These are phyloP conservation scores for Ascochyta clinopodiicola DNA, from an alignment of 2,329 filamentous ascomycete genomes.

Conservation along the genomic window DNA sequence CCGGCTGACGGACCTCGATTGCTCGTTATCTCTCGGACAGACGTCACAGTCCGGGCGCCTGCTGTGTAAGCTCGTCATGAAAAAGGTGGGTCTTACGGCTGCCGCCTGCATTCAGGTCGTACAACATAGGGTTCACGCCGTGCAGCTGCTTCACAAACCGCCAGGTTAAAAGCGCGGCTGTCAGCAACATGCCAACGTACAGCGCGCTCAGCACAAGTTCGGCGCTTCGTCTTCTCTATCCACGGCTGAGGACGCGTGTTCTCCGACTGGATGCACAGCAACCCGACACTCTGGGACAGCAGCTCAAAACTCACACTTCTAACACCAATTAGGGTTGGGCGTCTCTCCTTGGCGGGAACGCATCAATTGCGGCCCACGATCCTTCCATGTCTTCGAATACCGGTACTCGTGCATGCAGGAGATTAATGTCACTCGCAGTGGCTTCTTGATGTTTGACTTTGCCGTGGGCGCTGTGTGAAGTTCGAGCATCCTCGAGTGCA, in stretches of 20 bases:
- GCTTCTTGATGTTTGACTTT: conserved; percentile 1
- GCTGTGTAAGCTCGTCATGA: neutral
- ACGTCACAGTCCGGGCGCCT: neutral
- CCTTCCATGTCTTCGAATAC: conserved; percentile 1
- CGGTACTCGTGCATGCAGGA: conserved; percentile 3
- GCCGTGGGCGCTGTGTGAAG: conserved; percentile 1
- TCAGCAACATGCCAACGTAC: neutral
- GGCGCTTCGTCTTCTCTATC: neutral
- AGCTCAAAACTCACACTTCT: conserved; percentile 4
- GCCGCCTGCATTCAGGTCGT: neutral
- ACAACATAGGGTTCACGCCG: neutral
- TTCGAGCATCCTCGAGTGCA: conserved; percentile 1
- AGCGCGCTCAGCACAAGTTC: neutral
- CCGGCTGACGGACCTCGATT: neutral
- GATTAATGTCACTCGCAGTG: conserved; percentile 8
- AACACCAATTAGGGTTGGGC: conserved; percentile 12
- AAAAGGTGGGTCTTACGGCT: neutral
- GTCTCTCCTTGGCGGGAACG: conserved; percentile 7
- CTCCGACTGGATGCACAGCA: neutral
- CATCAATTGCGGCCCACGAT: conserved; percentile 8
- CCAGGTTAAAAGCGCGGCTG: neutral
- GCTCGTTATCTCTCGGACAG: neutral
- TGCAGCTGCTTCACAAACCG: neutral
- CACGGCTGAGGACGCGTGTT: neutral
- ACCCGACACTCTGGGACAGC: conserved; percentile 6